Percentiles rank a stretch among this genome's conserved stretches.
These are phyloP conservation scores for Aureobasidium sp. DNA, from an alignment of 2,329 filamentous ascomycete genomes.

Conservation along the genomic window DNA sequence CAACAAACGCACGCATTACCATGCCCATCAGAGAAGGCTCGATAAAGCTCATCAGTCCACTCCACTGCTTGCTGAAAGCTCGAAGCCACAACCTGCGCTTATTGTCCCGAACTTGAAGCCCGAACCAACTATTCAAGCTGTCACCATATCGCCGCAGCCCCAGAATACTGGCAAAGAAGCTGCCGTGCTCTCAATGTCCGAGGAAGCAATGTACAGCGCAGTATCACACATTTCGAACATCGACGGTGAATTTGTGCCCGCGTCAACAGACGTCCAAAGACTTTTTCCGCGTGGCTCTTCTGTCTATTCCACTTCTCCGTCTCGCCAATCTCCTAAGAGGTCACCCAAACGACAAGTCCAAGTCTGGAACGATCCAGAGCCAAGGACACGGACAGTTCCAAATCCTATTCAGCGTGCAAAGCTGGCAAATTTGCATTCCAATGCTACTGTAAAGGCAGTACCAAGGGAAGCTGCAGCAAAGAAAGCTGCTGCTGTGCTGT, in stretches of 20 bases:
- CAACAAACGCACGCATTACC: neutral
- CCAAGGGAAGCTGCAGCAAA: neutral
- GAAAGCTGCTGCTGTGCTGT: neutral
- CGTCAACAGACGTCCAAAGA: constrained; percentile 1
- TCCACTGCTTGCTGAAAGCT: neutral
- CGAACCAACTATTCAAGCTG: neutral
- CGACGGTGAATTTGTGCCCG: constrained; percentile 8
- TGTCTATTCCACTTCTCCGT: neutral
- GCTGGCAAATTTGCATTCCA: neutral
- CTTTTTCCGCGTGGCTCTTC: constrained; percentile 3
- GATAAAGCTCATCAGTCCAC: neutral
- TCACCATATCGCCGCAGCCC: neutral
- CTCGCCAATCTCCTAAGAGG: neutral
- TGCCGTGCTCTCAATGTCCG: constrained; percentile 10
- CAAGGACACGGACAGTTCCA: neutral
- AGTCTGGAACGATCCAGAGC: neutral
- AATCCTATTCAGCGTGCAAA: neutral
- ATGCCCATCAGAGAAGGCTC: neutral
- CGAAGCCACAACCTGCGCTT: neutral
- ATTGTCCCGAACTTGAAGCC: neutral
- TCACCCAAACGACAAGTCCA: neutral
- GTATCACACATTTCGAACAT: constrained; percentile 8
- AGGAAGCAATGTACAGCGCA: constrained; percentile 11
- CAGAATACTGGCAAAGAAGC: neutral
- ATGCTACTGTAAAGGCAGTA: neutral